Evolutionary conservation across 1,284 basidiomycete genomes (phyloP).

Genomic region (Sporisorium graminicola): DNA sequence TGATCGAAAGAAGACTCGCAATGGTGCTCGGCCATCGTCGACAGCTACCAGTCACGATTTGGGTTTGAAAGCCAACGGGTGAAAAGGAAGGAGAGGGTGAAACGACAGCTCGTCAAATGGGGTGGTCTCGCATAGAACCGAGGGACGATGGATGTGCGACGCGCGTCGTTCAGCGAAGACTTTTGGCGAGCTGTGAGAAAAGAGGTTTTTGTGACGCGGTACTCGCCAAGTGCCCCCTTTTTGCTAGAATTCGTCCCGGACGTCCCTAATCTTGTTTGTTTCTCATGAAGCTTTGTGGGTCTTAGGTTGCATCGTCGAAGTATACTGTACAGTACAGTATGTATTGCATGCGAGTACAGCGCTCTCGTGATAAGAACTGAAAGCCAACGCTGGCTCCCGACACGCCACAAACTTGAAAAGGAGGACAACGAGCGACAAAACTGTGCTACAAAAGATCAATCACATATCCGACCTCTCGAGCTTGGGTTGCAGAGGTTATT

Average conservation of each 20-base stretch:
- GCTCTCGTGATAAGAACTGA: background rate
- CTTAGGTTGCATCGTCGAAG: too few species aligned
- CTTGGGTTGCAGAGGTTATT: background rate
- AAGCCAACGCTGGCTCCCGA: background rate
- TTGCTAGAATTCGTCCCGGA: background rate
- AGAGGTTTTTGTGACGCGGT: background rate
- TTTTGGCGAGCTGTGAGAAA: slow-evolving; percentile 17
- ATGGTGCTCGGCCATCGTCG: background rate
- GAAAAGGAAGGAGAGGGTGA: too few species aligned
- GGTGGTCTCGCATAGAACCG: too few species aligned
- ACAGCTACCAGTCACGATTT: background rate
- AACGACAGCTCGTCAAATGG: background rate
- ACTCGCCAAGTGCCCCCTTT: background rate
- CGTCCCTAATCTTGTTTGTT: too few species aligned
- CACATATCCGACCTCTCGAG: too few species aligned
- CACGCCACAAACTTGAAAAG: background rate
- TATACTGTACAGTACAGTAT: too few species aligned
- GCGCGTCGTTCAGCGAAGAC: slow-evolving; percentile 12
- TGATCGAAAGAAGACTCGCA: background rate
- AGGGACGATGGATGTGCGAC: slow-evolving; percentile 17
- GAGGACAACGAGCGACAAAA: too few species aligned
- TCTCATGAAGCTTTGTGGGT: background rate
- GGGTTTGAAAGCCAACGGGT: background rate
- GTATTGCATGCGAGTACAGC: too few species aligned
- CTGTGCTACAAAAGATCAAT: too few species aligned